phyloP scores from a whole-genome alignment of 2,329 filamentous ascomycete species.

The Lasiodiplodia hormozganensis region DNA sequence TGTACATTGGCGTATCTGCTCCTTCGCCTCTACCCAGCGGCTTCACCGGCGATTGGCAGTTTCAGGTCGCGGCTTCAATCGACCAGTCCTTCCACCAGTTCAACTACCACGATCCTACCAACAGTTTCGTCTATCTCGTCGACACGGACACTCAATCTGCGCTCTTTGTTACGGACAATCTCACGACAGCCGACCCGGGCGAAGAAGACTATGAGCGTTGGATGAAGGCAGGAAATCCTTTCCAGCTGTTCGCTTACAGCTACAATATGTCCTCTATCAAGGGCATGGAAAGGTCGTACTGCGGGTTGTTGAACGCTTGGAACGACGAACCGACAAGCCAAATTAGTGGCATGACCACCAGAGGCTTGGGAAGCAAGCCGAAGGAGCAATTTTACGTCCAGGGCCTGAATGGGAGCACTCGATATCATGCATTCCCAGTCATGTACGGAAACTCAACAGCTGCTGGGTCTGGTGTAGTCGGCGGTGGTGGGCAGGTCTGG shows the following conservation, averaged over 20 bases:
- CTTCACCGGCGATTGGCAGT: constrained; percentile 73
- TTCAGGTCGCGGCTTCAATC: constrained; percentile 82
- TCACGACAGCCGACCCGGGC: constrained; percentile 61
- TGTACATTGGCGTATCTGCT: constrained; percentile 80
- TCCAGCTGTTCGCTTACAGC: constrained; percentile 78
- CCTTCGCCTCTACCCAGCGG: constrained; percentile 64
- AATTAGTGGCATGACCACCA: constrained; percentile 70
- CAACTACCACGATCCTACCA: constrained; percentile 56
- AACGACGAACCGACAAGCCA: constrained; percentile 59
- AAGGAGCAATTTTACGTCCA: constrained; percentile 89
- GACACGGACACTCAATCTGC: constrained; percentile 84
- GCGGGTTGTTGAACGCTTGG: constrained; percentile 74
- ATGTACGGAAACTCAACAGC: constrained; percentile 62
- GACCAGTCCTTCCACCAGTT: constrained; percentile 77
- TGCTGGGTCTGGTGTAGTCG: constrained; percentile 60
- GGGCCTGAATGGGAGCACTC: constrained; percentile 73
- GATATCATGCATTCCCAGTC: constrained; percentile 77
- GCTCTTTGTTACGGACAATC: constrained; percentile 77
- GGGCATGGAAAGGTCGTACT: constrained; percentile 81
- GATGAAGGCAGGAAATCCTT: constrained; percentile 67
- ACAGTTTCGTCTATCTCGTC: constrained; percentile 72
- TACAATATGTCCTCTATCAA: constrained; percentile 64
- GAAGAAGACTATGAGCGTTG: constrained; percentile 60
- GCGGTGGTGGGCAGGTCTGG: constrained; percentile 80
- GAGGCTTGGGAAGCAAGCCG: constrained; percentile 70